Base-by-base conservation (phyloP, 495 filamentous ascomycete genomes). In the Tetracladium marchalianum region DNA sequence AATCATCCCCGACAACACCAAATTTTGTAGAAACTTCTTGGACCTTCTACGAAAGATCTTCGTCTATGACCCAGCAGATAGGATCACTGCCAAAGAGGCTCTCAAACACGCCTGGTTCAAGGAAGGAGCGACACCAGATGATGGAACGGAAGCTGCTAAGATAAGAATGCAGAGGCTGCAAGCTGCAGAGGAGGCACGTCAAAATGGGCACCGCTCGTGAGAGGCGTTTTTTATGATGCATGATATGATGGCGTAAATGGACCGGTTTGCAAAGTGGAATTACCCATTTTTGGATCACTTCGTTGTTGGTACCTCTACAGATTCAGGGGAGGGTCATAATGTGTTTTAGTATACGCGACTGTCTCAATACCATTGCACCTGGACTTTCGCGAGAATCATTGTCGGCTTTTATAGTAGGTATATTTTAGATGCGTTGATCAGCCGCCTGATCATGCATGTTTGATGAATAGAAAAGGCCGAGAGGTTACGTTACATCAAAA, bases 21-120 rank as follows among this genome's bases (percentile, higher is more conserved):
- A 72, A 5, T 98, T 97, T 68, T 82, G 94, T 58, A 71, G 73
- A 41, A 75, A 82, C 37, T 97, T 98, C 64, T 71, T 95, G 22
- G 89, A 97, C 59, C 76, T 98, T 4, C 69, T 98, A 1, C 74
- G 80, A 50, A 82, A 78, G 52, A 98, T 98, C 50, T 98, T 98
- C 57, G 82, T 95, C 24, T 98, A 98, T 62, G 90, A 98, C 52
- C 90, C 93, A 2, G 81, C 80, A 39, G 76, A 83, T 46, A 80
- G 92, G 24, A 94, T 98, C 56, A 94, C 87, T 4, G 92, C 92
- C 44, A 87, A 94, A 54, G 68, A 93, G 57, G 92, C 92, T 7
- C 68, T 98, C 37, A 79, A 90, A 49, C 92, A 98, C 58, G 79
- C 84, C 0, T 98, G 92, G 92, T 98, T 98, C 68, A 82, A 81